phyloP scores from a whole-genome alignment of 2,329 filamentous ascomycete species.

The Canariomyces notabilis region DNA sequence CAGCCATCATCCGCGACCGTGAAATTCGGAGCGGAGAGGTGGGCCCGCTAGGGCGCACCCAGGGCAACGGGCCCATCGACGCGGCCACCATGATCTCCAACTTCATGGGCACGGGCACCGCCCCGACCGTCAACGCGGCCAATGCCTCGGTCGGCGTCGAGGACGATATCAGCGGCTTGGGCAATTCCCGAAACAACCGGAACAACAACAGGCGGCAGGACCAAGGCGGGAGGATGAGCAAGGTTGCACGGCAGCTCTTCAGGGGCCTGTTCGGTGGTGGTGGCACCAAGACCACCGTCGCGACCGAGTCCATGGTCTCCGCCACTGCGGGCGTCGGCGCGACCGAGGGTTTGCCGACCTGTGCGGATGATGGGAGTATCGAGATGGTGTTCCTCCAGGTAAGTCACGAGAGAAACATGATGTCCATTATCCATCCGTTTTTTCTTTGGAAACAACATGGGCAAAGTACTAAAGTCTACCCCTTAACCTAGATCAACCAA shows the following conservation, averaged over 20 bases:
- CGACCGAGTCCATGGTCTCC: constrained; percentile 48
- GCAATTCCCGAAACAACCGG: neutral
- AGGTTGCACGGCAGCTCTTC: constrained; percentile 16
- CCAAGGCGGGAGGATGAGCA: neutral
- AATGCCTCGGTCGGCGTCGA: constrained; percentile 20
- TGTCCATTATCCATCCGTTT: too few relatives aligned
- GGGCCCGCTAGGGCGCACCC: constrained; percentile 58
- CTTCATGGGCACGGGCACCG: constrained; percentile 51
- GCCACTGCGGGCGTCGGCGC: constrained; percentile 51
- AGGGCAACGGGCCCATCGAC: constrained; percentile 54
- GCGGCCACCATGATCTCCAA: constrained; percentile 50
- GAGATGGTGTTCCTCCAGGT: constrained; percentile 60
- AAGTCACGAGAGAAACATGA: too few relatives aligned
- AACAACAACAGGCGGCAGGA: constrained; percentile 7
- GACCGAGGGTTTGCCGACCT: constrained; percentile 53
- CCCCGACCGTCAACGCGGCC: constrained; percentile 22
- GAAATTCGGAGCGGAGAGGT: constrained; percentile 53
- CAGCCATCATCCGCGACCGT: constrained; percentile 60
- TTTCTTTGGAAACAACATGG: too few relatives aligned
- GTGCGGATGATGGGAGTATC: constrained; percentile 54
- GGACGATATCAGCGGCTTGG: constrained; percentile 16
- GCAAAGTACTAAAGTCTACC: too few relatives aligned
- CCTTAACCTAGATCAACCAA: constrained; percentile 54
- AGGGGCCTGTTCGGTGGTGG: constrained; percentile 27
- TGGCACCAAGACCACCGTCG: constrained; percentile 40